These are phyloP conservation scores for Dalbergia cultrata DNA, from an alignment of 306 rosid genomes.

Conservation along the genomic window DNA sequence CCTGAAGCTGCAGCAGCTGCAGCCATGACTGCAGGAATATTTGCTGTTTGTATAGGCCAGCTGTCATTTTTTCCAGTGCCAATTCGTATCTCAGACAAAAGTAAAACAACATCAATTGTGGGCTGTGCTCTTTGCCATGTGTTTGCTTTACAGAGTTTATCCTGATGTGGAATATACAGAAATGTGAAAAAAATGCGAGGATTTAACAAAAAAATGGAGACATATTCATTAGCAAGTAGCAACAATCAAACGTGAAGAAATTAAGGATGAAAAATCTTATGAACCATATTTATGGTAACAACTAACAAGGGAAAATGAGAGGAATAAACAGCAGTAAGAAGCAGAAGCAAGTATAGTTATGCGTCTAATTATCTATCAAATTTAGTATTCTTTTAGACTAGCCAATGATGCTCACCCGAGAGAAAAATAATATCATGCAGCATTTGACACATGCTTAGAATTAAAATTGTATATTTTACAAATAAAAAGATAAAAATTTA, in stretches of 20 bases:
- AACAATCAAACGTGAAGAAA: slow-evolving; percentile 16
- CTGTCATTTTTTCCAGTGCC: slow-evolving; percentile 90
- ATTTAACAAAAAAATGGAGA: slow-evolving; percentile 26
- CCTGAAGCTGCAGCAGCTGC: slow-evolving; percentile 99
- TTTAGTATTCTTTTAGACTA: not conserved
- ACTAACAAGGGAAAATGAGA: not conserved
- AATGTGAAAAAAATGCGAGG: slow-evolving; percentile 38
- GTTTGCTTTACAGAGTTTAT: slow-evolving; percentile 92
- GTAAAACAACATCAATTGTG: slow-evolving; percentile 91
- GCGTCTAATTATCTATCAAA: slow-evolving; percentile 5
- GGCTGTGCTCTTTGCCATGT: slow-evolving; percentile 96
- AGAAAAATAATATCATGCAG: not conserved
- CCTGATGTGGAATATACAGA: slow-evolving; percentile 62
- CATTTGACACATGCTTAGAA: slow-evolving; percentile 24
- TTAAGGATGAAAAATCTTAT: slow-evolving; percentile 36
- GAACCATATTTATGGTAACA: slow-evolving; percentile 1
- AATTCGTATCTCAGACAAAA: slow-evolving; percentile 90
- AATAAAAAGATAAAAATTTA: not conserved
- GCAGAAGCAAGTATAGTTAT: slow-evolving; percentile 17
- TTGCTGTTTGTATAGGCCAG: slow-evolving; percentile 89
- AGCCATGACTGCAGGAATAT: slow-evolving; percentile 94
- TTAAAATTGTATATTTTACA: slow-evolving; percentile 2
- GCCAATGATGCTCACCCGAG: slow-evolving; percentile 14
- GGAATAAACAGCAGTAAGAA: slow-evolving; percentile 18
- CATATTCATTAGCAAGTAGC: slow-evolving; percentile 36